A percentile compares a stretch with the other conserved stretches of the same genome.
These are phyloP conservation scores for Sclerotinia trifoliorum DNA, from an alignment of 2,329 filamentous ascomycete genomes.

Conservation along the genomic window DNA sequence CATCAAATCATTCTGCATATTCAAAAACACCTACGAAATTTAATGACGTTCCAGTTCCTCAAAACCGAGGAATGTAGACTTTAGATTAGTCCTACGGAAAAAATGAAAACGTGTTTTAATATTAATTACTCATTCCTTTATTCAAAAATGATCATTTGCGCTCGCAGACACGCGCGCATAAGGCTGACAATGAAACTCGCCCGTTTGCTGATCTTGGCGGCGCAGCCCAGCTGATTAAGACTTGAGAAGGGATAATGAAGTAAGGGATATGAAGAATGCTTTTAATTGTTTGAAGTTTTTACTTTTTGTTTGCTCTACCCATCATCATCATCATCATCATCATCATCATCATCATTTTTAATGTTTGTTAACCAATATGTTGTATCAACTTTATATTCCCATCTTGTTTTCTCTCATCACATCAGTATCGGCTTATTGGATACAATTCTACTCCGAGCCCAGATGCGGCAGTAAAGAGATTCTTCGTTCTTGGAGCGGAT, in stretches of 20 bases:
- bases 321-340: background rate
- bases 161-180: background rate
- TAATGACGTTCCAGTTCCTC: background rate
- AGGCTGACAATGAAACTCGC: background rate
- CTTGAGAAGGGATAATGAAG: background rate
- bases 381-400: background rate
- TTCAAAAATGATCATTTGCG: background rate
- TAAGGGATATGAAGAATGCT: background rate
- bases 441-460: background rate
- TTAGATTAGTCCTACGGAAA: background rate
- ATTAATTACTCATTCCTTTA: background rate
- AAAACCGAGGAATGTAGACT: background rate
- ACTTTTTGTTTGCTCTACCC: background rate
- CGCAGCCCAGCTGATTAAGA: background rate
- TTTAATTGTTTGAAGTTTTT: background rate
- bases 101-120: background rate
- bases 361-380: background rate
- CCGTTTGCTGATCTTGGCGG: constrained; percentile 1
- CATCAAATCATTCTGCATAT: background rate
- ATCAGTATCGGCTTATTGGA: constrained; percentile 5
- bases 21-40: background rate
- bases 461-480: background rate
- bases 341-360: background rate
- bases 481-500: background rate
- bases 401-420: background rate